Evolutionary conservation across 1,284 basidiomycete species (phyloP), one percentile per base, ranked within the genome.

Genomic region (Marasmius oreades): DNA sequence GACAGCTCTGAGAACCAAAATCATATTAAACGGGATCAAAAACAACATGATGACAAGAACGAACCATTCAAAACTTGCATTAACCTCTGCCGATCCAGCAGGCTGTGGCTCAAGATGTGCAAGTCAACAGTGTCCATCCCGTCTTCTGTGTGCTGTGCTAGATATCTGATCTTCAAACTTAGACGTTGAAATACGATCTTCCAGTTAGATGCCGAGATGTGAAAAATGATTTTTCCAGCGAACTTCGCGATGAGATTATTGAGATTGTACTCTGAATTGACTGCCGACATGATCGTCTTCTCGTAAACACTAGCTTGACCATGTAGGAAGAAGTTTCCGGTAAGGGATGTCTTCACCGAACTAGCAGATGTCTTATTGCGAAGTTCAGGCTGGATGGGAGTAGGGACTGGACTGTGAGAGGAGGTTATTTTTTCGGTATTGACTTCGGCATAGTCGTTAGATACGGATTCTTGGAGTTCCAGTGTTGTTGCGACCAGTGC

Each of bases 131-230:
- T 78, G 66, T 93, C 90, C 1, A 79, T 75, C 14, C 76, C 28
- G 24, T 66, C 60, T 8, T 82, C 79, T 2, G 55, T 37, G 46
- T 56, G 57, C 2, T 74, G 74, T 0, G 85, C 85, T 53, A 88
- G 79, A 58, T 74, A 80, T 61, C 81, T 80, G 43, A 95, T 89
- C 70, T 90, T 88, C 45, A 77, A 77, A 56, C 86, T 84, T 57
- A 96, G 81, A 18, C 91, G 82, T 22, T 80, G 74, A 61, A 90
- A 82, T 18, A 98, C 88, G 7, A 92, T 81, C 33, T 76, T 73
- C 94, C 95, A 98, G 67, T 98, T 97, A 20, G 91, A 91, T 0
- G 92, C 87, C 6, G 94, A 95, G 14, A 98, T 80, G 67, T 91
- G 88, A 69, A 92, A 95, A 44, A 97, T 81, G 63, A 96, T 86